Evolutionary conservation across 371 early-diverging fungal genomes (phyloP).

Genomic region (Apophysomyces sp.): DNA sequence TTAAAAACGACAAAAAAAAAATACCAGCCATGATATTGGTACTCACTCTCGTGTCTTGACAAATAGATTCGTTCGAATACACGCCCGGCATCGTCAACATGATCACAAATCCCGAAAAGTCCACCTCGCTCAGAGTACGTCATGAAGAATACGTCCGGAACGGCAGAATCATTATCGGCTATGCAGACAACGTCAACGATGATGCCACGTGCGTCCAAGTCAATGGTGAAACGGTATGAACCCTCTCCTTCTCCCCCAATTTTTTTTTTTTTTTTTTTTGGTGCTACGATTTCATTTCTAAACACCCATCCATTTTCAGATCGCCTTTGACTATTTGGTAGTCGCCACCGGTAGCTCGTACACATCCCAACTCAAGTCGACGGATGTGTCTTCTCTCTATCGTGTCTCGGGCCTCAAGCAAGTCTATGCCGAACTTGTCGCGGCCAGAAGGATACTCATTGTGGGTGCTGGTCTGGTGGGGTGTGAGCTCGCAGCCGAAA

Average conservation of each 20-base stretch:
- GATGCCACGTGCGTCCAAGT: slow-evolving; percentile 3
- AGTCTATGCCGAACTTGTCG: slow-evolving; percentile 54
- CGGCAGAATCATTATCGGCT: slow-evolving; percentile 14
- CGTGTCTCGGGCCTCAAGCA: slow-evolving; percentile 27
- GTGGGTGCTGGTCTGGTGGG: slow-evolving; percentile 71
- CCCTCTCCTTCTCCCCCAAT: not conserved
- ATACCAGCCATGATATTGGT: not conserved
- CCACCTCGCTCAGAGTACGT: slow-evolving; percentile 7
- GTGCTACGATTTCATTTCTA: not conserved
- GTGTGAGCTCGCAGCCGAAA: slow-evolving; percentile 65
- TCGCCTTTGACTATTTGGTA: slow-evolving; percentile 70
- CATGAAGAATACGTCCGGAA: slow-evolving; percentile 13
- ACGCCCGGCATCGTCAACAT: slow-evolving; percentile 24
- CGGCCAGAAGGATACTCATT: slow-evolving; percentile 50
- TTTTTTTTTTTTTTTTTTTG: not conserved
- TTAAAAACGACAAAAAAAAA: slow-evolving; percentile 1
- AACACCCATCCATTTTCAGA: slow-evolving; percentile 10
- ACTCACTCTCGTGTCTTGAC: not conserved
- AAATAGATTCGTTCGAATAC: slow-evolving; percentile 40
- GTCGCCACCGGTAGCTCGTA: slow-evolving; percentile 69
- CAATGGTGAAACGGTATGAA: slow-evolving; percentile 23
- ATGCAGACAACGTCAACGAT: slow-evolving; percentile 1
- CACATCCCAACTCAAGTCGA: slow-evolving; percentile 48
- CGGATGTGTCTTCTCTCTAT: slow-evolving; percentile 34
- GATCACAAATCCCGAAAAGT: slow-evolving; percentile 12